Percentiles rank a stretch among this genome's conserved stretches.
Evolutionary conservation across 306 rosid species (phyloP).

Genomic region (Albizia julibrissin): DNA sequence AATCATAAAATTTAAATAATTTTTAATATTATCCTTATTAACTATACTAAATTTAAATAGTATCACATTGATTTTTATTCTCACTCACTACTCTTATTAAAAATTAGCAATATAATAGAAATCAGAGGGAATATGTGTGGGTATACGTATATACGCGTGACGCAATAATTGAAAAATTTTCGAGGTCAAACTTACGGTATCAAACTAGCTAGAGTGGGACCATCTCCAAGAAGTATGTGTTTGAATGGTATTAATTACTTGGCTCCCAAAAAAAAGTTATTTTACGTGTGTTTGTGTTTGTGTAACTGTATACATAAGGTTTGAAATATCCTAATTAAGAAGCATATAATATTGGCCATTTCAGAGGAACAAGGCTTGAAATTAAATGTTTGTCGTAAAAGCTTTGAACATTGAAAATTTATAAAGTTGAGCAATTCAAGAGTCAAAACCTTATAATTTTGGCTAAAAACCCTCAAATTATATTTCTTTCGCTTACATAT

Average conservation of each 20-base stretch:
- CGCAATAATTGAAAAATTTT: not conserved
- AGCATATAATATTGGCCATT: not conserved
- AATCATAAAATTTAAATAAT: too few relatives aligned
- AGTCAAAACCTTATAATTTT: constrained; percentile 25
- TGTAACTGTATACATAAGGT: not conserved
- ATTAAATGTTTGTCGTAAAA: not conserved
- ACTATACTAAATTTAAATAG: too few relatives aligned
- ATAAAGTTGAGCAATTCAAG: constrained; percentile 25
- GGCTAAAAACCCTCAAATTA: not conserved
- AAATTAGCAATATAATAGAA: too few relatives aligned
- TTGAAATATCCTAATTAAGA: not conserved
- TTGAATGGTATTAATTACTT: not conserved
- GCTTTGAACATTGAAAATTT: constrained; percentile 39
- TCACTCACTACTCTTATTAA: too few relatives aligned
- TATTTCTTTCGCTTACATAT: too few relatives aligned
- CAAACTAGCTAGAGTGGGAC: not conserved
- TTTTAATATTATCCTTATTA: too few relatives aligned
- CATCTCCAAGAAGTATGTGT: not conserved
- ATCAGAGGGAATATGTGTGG: too few relatives aligned
- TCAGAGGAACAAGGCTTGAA: not conserved
- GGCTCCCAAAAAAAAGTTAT: not conserved
- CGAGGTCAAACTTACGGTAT: not conserved
- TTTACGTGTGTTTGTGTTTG: not conserved
- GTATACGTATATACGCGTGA: not conserved
- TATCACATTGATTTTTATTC: too few relatives aligned